Evolutionary conservation across 257 asterid genomes (phyloP).

Genomic region (Solanum lignicaule): DNA sequence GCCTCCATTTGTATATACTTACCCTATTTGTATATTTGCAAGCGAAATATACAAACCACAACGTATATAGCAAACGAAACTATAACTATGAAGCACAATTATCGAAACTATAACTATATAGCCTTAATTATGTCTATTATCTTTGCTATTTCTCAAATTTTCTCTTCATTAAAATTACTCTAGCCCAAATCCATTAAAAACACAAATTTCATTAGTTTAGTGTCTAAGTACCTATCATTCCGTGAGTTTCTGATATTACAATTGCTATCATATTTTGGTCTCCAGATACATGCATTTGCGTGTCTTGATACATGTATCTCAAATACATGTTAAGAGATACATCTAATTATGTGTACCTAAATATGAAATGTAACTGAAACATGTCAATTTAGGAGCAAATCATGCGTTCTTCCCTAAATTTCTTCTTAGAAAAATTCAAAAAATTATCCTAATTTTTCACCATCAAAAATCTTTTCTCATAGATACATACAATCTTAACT

Average conservation of each 20-base stretch:
- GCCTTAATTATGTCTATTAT: too few species aligned
- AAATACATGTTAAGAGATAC: background rate
- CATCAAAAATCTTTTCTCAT: background rate
- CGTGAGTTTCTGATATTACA: background rate
- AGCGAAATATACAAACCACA: too few species aligned
- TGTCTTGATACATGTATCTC: background rate
- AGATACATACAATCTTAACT: background rate
- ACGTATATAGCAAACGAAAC: too few species aligned
- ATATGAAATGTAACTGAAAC: background rate
- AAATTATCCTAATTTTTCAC: background rate
- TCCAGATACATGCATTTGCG: background rate
- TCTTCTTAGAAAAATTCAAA: background rate
- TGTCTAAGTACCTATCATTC: background rate
- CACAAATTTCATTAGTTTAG: too few species aligned
- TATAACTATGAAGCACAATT: too few species aligned
- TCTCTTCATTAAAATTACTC: too few species aligned
- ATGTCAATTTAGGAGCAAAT: too few species aligned
- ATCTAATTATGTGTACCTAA: background rate
- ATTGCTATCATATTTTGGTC: background rate
- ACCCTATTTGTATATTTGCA: too few species aligned
- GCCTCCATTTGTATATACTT: too few species aligned
- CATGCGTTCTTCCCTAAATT: background rate
- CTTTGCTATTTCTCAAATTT: too few species aligned
- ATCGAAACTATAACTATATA: too few species aligned
- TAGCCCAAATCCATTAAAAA: too few species aligned